A percentile compares a stretch with the other conserved stretches of the same genome.
phyloP scores from a whole-genome alignment of 2,329 filamentous ascomycete genomes.

The Sphaerulina vaccinii region DNA sequence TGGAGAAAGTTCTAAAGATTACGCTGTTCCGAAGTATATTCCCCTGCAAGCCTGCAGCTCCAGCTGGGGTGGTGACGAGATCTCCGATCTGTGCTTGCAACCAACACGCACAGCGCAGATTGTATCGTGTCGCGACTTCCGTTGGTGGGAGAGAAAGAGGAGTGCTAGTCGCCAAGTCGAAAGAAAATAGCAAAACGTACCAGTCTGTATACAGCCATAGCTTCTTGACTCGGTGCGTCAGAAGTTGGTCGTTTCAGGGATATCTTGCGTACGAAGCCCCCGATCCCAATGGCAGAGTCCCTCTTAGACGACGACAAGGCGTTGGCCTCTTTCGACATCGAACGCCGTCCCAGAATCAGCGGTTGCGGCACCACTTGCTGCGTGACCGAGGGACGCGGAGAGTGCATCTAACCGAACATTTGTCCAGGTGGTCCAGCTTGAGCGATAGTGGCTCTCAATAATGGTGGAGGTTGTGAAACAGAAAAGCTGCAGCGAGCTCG shows the following conservation, averaged over 20 bases:
- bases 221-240: slow-evolving; percentile 11
- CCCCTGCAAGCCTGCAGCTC: not conserved
- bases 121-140: too few species aligned
- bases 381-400: slow-evolving; percentile 23
- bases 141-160: not conserved
- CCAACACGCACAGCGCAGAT: too few species aligned
- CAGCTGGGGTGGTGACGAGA: not conserved
- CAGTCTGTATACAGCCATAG: slow-evolving; percentile 29
- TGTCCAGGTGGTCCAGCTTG: slow-evolving; percentile 6
- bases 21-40: not conserved
- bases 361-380: slow-evolving; percentile 27
- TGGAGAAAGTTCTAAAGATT: not conserved
- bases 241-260: slow-evolving; percentile 20
- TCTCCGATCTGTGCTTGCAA: not conserved
- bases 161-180: not conserved
- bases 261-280: slow-evolving; percentile 18
- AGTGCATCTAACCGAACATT: slow-evolving; percentile 12
- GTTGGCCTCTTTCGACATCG: slow-evolving; percentile 25
- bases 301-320: slow-evolving; percentile 18
- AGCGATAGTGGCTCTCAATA: too few species aligned
- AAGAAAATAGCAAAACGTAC: slow-evolving; percentile 20
- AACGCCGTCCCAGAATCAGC: slow-evolving; percentile 22
- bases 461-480: too few species aligned
- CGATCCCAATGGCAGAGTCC: slow-evolving; percentile 25
- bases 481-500: too few species aligned